Base-by-base conservation (phyloP, 164 flowering plant genomes). In the Aristolochia contorta region DNA sequence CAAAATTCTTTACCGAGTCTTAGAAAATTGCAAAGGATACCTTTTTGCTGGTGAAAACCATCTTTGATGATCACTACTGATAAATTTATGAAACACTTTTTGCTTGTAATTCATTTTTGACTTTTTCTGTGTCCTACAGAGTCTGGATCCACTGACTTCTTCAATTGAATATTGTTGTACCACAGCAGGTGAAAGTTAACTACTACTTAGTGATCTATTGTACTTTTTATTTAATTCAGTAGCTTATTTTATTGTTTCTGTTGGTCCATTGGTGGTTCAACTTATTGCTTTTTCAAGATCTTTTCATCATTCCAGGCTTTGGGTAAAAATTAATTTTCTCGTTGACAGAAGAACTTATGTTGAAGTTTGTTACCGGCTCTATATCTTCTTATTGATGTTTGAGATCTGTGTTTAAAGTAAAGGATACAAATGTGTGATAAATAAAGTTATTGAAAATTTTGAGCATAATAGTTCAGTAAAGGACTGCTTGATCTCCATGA, bases 141-240 rank as follows among this genome's bases (percentile, higher is more conserved):
- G 77, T 60, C 66, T 71, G 73, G 98, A 89, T 81, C 91, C 91
- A 56, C 63, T 57, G 54, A 85, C 97, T 69, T 79, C 95, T 62
- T 67, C 81, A 22, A 94, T 91, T 65, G 93, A 91, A 67, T 91
- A 94, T 75, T 69, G 73, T 71, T 91, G 96, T 70, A 79, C 89
- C 59, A 94, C 99, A 45, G 99, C 99, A 63, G 99, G 98, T 93
- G 79, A 64, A 47, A 68, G 57, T 72, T 49, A 47, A 65, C 61
- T 65, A 10, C 21, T 30, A 16, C 45, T 18, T 49, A 5, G 53
- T 3, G 20, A 27, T 18, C 53, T 49, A 8, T 6, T 49, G 22
- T 19, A 21, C 2, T 22, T 27, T 16, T 27, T 16, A 47, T 24
- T 12, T 53, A 3, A 16, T 62, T 53, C 16, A 49, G 53, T 49